phyloP scores from a whole-genome alignment of 129 eudicot genomes.

The Cynara cardunculus region DNA sequence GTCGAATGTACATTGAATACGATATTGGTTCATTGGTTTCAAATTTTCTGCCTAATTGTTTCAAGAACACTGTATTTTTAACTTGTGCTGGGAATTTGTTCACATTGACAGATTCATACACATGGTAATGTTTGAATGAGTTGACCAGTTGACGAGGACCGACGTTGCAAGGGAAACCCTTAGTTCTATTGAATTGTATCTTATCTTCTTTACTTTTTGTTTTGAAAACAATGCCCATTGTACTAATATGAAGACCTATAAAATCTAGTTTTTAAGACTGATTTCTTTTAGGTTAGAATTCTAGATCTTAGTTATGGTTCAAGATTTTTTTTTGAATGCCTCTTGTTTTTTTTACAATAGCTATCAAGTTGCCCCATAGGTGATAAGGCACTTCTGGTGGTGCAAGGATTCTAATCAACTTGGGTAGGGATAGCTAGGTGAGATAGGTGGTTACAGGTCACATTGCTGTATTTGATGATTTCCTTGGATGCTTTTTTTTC shows the following conservation, averaged over 20 bases:
- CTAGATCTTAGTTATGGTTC: background rate
- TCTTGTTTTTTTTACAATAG: background rate
- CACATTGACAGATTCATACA: no score
- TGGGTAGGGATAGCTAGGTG: background rate
- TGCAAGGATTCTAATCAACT: background rate
- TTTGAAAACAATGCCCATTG: background rate
- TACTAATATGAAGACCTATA: background rate
- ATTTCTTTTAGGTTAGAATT: background rate
- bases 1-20: background rate
- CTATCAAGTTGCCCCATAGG: constrained; percentile 1
- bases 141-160: background rate
- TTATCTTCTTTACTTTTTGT: background rate
- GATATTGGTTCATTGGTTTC: no score
- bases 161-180: background rate
- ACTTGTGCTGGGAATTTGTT: no score
- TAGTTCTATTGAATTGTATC: background rate
- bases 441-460: background rate
- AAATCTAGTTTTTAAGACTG: background rate
- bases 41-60: no score
- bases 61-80: no score
- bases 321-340: background rate
- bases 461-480: background rate
- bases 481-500: background rate
- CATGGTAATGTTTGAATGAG: background rate
- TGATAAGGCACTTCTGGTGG: background rate